Evolutionary conservation across 129 eudicot genomes (phyloP).

Genomic region (Arctium minus): DNA sequence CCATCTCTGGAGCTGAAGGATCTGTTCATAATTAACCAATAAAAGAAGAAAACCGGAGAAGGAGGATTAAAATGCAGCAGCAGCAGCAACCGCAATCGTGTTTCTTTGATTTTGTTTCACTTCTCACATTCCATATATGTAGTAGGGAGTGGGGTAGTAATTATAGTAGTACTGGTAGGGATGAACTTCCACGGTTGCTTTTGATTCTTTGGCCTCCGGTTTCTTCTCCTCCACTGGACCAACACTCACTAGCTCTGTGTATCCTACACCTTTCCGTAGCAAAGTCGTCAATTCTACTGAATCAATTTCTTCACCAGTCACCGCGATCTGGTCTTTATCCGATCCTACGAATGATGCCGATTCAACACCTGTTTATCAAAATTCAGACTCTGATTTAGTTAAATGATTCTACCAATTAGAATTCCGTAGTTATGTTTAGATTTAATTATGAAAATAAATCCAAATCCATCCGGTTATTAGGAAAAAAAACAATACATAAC

Average conservation of each 20-base stretch:
- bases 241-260: neutral
- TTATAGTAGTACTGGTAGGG: neutral
- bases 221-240: slow-evolving; percentile 10
- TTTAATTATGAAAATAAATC: neutral
- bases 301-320: slow-evolving; percentile 37
- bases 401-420: neutral
- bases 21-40: neutral
- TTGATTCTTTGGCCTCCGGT: neutral
- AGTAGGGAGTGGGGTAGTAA: neutral
- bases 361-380: slow-evolving; percentile 27
- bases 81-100: neutral
- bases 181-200: neutral
- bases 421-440: neutral
- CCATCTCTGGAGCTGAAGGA: neutral
- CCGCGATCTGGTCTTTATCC: slow-evolving; percentile 30
- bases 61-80: too few relatives aligned
- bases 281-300: slow-evolving; percentile 11
- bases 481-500: neutral
- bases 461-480: too few relatives aligned
- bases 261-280: slow-evolving; percentile 21
- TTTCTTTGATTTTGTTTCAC: neutral
- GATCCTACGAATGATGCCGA: slow-evolving; percentile 18
- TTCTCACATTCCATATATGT: neutral
- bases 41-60: neutral
- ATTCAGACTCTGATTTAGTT: neutral